Evolutionary conservation across 305 asterid species (phyloP), one percentile per base, ranked within the genome.

Genomic region (Fraxinus floribunda): DNA sequence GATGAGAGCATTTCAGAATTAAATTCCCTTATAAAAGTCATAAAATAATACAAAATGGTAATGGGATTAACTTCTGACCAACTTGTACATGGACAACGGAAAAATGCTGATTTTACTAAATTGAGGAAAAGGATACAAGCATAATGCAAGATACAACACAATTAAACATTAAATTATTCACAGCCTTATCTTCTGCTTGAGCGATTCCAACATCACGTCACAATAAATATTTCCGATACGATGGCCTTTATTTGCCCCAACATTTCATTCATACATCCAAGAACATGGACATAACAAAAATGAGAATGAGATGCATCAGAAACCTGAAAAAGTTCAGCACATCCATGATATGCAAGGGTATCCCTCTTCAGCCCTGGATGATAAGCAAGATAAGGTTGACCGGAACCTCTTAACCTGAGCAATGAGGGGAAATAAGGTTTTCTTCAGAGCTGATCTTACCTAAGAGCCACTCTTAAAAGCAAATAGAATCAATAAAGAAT

Each of bases 251-350:
- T 35, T 72, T 74, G 41, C 80, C 57, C 32, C 49, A 36, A 81
- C 57, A 16, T 78, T 8, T 68, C 77, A 81, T 41, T 62, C 79
- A 55, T 78, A 22, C 52, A 41, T 57, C 82, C 74, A 75, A 57
- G 72, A 49, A 78, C 80, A 85, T 39, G 32, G 75, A 29, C 18
- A 39, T 80, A 75, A 46, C 30, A 85, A 68, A 79, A 15, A 80
- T 36, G 35, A 32, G 76, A 82, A 81, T 36, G 52, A 85, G 80
- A 80, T 81, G 34, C 60, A 76, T 18, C 55, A 73, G 29, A 75
- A 70, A 96, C 99, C 99, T 96, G 98, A 91, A 93, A 96, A 87
- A 94, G 92, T 88, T 94, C 99, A 71, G 95, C 98, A 91, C 98
- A 96, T 66, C 98, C 98, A 89, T 94, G 97, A 86, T 91, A 94